These are phyloP conservation scores for Beauveria australis DNA, from an alignment of 2,329 filamentous ascomycete genomes.

Conservation along the genomic window DNA sequence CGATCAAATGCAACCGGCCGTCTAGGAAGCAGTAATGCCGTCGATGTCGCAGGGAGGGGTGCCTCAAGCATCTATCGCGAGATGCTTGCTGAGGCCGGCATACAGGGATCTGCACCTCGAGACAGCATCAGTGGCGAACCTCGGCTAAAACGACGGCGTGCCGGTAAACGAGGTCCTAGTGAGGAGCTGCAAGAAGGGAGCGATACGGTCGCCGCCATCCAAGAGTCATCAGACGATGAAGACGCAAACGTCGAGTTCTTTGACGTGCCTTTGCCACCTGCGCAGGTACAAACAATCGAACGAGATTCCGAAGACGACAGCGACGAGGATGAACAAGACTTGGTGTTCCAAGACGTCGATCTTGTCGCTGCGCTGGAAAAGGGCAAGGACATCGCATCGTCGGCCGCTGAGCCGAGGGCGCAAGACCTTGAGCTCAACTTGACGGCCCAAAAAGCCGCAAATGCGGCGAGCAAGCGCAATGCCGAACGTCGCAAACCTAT, in stretches of 20 bases:
- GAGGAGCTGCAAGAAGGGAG: background rate
- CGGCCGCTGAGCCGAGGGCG: slow-evolving; percentile 16
- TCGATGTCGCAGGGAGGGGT: slow-evolving; percentile 12
- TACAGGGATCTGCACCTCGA: slow-evolving; percentile 18
- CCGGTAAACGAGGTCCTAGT: slow-evolving; percentile 12
- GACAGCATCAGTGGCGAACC: slow-evolving; percentile 25
- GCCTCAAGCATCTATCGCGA: slow-evolving; percentile 36
- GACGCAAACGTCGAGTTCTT: slow-evolving; percentile 40
- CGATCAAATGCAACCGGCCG: slow-evolving; percentile 15
- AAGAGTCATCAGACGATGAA: slow-evolving; percentile 19
- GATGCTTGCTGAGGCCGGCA: slow-evolving; percentile 42
- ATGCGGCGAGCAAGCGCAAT: slow-evolving; percentile 21
- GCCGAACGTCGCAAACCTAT: slow-evolving; percentile 42
- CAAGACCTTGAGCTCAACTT: slow-evolving; percentile 44
- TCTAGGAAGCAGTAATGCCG: slow-evolving; percentile 9
- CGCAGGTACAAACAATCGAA: slow-evolving; percentile 43
- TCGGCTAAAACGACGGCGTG: slow-evolving; percentile 31
- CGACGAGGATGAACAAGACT: slow-evolving; percentile 27
- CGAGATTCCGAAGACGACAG: slow-evolving; percentile 40
- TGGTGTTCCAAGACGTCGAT: slow-evolving; percentile 42
- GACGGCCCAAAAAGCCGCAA: slow-evolving; percentile 34
- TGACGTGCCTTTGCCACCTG: slow-evolving; percentile 39
- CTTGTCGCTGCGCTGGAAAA: slow-evolving; percentile 26
- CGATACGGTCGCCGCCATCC: background rate
- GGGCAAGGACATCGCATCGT: slow-evolving; percentile 10